phyloP scores from a whole-genome alignment of 495 filamentous ascomycete genomes.

The Podospora pseudopauciseta region DNA sequence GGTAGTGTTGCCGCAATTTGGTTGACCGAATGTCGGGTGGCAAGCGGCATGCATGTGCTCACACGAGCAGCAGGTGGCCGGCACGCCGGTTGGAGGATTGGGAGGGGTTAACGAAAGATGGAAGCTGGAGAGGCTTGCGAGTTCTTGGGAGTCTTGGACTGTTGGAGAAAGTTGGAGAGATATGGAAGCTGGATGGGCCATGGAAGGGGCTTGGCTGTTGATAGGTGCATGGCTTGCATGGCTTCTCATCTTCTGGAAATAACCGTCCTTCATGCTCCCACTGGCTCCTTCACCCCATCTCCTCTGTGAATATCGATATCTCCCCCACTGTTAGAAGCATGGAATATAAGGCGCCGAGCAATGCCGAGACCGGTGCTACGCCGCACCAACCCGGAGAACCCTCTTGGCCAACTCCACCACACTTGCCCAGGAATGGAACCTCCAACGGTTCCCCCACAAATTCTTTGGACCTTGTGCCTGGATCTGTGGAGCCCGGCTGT shows the following conservation, averaged over 20 bases:
- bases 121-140: neutral
- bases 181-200: neutral
- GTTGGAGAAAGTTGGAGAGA: neutral
- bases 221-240: neutral
- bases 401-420: neutral
- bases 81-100: no score
- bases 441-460: slow-evolving; percentile 9
- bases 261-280: no score
- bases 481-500: neutral
- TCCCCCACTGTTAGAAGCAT: neutral
- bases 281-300: no score
- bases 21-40: neutral
- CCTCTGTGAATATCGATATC: neutral
- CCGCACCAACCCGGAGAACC: neutral
- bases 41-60: neutral
- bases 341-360: neutral
- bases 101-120: neutral
- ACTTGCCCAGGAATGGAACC: slow-evolving; percentile 4
- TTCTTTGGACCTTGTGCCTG: neutral
- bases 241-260: neutral
- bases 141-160: neutral
- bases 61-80: neutral
- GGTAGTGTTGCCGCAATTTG: no score
- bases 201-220: no score
- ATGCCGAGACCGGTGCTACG: neutral